phyloP scores from a whole-genome alignment of 192 early-diverging fungal genomes.

The Funneliformis geosporum region DNA sequence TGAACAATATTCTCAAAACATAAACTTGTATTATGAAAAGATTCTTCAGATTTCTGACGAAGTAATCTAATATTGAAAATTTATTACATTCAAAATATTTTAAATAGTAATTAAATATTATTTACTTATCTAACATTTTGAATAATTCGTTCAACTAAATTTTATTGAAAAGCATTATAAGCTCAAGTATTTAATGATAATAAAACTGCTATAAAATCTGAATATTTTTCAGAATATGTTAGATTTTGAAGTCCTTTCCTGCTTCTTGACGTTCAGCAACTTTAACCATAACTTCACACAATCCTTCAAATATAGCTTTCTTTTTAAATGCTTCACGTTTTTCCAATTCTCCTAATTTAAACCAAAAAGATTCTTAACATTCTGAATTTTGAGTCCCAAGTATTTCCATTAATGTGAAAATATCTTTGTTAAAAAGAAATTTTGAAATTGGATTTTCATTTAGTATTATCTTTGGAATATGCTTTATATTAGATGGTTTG shows the following conservation, averaged over 20 bases:
- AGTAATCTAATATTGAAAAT: neutral
- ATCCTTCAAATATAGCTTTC: neutral
- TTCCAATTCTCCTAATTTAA: neutral
- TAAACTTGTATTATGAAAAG: neutral
- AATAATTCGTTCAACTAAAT: neutral
- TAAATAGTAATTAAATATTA: neutral
- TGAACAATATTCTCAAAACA: neutral
- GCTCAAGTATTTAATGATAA: neutral
- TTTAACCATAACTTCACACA: neutral
- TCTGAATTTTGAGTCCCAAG: too few species aligned
- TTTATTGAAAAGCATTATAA: neutral
- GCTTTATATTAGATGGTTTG: too few species aligned
- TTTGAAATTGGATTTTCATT: too few species aligned
- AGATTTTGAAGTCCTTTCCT: neutral
- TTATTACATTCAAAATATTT: too few species aligned
- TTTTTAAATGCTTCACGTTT: neutral
- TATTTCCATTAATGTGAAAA: too few species aligned
- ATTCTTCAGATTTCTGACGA: neutral
- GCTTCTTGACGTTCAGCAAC: neutral
- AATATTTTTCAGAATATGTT: neutral
- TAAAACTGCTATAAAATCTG: neutral
- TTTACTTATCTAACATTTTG: neutral
- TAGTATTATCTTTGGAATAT: too few species aligned
- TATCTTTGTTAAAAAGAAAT: too few species aligned
- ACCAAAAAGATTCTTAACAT: neutral